These are phyloP conservation scores for Solanum hybrid DNA, from an alignment of 305 asterid species.

Conservation along the genomic window DNA sequence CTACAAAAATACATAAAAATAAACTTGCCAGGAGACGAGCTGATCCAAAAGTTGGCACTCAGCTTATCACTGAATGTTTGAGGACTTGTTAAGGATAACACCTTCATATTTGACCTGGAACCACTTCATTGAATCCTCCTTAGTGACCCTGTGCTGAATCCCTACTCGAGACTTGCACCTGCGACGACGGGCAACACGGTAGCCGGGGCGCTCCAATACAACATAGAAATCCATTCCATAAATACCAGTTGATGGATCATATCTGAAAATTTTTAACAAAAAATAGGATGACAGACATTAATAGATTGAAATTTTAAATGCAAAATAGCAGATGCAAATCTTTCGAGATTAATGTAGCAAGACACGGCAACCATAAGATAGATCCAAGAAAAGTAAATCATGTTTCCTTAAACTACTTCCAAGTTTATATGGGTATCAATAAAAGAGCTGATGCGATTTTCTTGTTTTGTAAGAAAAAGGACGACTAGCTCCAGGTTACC, in stretches of 20 bases:
- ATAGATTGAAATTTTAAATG: neutral
- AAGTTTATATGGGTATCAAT: neutral
- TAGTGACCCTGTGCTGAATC: slow-evolving; percentile 32
- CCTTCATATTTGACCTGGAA: slow-evolving; percentile 12
- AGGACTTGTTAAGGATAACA: slow-evolving; percentile 34
- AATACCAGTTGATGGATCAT: slow-evolving; percentile 34
- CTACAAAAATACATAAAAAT: slow-evolving; percentile 11
- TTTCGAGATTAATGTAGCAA: neutral
- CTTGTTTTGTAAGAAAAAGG: neutral
- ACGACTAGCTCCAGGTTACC: neutral
- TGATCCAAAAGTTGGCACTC: neutral
- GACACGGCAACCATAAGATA: neutral
- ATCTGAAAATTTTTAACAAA: neutral
- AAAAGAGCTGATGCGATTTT: neutral
- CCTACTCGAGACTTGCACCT: slow-evolving; percentile 42
- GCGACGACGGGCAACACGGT: slow-evolving; percentile 33
- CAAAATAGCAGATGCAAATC: neutral
- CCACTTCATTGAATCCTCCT: slow-evolving; percentile 41
- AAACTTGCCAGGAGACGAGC: neutral
- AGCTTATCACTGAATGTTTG: slow-evolving; percentile 6
- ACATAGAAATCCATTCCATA: slow-evolving; percentile 35
- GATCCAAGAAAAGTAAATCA: neutral
- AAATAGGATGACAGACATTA: neutral
- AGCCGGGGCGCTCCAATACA: slow-evolving; percentile 33
- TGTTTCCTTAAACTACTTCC: neutral